Conservation (phyloP, 208 protist genomes). For the Ichthyophonus hoferi region DNA sequence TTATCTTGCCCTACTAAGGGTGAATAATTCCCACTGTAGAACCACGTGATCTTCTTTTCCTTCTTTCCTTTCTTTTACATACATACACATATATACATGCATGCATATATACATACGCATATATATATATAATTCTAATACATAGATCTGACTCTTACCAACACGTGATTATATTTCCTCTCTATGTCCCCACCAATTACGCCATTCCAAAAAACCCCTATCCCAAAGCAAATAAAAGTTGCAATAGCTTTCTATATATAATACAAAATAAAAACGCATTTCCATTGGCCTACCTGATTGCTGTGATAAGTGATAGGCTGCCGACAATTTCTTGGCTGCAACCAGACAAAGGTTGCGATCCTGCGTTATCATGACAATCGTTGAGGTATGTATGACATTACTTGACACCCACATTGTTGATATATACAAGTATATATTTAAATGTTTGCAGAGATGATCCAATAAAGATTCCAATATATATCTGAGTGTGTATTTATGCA, state of each 20-base stretch:
- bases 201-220: too few relatives aligned
- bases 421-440: background rate
- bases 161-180: too few relatives aligned
- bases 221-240: too few relatives aligned
- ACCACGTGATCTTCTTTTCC: background rate
- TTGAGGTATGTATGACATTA: too few relatives aligned
- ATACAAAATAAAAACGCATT: too few relatives aligned
- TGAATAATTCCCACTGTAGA: background rate
- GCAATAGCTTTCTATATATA: too few relatives aligned
- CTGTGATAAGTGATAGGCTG: constrained; percentile 6
- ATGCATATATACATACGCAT: background rate
- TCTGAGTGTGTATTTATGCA: background rate
- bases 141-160: too few relatives aligned
- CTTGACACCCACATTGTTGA: too few relatives aligned
- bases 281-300: constrained; percentile 15
- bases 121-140: background rate
- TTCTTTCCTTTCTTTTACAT: background rate
- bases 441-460: background rate
- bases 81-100: background rate
- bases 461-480: background rate
- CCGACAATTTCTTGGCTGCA: constrained; percentile 6
- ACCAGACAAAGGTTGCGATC: background rate
- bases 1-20: background rate
- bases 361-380: too few relatives aligned
- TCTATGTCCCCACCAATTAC: too few relatives aligned